Conservation (phyloP, 352 stramenopile genomes). For the Phytopythium cucurbitacearum region DNA sequence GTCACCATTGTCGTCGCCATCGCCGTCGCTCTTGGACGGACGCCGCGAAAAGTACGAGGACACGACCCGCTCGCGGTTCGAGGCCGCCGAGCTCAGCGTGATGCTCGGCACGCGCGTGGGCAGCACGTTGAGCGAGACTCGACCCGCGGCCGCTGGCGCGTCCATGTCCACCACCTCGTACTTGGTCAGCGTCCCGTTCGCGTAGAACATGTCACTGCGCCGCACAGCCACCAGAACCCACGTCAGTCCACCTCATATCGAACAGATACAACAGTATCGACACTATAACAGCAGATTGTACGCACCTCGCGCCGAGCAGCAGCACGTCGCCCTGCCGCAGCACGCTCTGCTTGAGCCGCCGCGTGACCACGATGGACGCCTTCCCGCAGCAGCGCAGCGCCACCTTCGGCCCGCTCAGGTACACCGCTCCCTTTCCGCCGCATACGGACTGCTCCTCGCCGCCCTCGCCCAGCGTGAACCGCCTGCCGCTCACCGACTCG, state of each 20-base stretch:
- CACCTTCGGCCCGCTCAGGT: slow-evolving; percentile 61
- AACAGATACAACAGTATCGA: not conserved
- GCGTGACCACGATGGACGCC: slow-evolving; percentile 67
- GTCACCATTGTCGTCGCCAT: too few species aligned
- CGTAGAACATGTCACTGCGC: slow-evolving; percentile 68
- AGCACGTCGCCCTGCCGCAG: slow-evolving; percentile 71
- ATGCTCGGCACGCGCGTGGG: slow-evolving; percentile 25
- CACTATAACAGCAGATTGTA: not conserved
- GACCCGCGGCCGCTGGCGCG: slow-evolving; percentile 9
- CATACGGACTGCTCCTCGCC: slow-evolving; percentile 57
- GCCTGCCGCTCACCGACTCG: slow-evolving; percentile 71
- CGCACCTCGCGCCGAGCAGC: slow-evolving; percentile 49
- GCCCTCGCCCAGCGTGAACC: slow-evolving; percentile 33
- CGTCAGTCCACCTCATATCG: slow-evolving; percentile 9
- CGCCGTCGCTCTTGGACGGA: too few species aligned
- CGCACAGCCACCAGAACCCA: not conserved
- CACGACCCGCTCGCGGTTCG: slow-evolving; percentile 20
- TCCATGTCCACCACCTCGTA: slow-evolving; percentile 73
- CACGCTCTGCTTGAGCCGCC: slow-evolving; percentile 70
- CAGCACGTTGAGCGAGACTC: slow-evolving; percentile 28
- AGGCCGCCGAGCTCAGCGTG: slow-evolving; percentile 23
- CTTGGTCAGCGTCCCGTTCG: slow-evolving; percentile 80
- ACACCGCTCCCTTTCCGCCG: slow-evolving; percentile 61
- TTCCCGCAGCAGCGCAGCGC: slow-evolving; percentile 75
- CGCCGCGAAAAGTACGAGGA: slow-evolving; percentile 33